Percentiles rank a stretch among this genome's conserved stretches.
These are phyloP conservation scores for Helichrysum umbraculigerum DNA, from an alignment of 129 eudicot genomes.

Conservation along the genomic window DNA sequence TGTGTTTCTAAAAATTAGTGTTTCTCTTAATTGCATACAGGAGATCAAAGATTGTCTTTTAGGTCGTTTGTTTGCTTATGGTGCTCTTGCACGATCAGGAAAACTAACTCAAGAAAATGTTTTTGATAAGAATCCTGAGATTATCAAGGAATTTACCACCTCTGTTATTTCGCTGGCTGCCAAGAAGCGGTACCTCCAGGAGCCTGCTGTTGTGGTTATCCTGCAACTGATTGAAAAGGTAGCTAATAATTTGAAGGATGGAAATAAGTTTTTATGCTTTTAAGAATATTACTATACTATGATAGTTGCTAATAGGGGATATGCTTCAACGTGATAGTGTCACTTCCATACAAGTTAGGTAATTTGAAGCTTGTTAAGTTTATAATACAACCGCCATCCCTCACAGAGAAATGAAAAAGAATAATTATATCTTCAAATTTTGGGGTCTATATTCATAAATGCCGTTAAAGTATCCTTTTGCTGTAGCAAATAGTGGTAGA, in stretches of 20 bases:
- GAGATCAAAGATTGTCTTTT: slow-evolving; percentile 84
- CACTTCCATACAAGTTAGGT: not conserved
- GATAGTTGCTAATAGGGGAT: not conserved
- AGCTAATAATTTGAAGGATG: slow-evolving; percentile 13
- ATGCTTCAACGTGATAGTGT: not conserved
- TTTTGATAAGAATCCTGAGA: slow-evolving; percentile 41
- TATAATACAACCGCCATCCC: no score
- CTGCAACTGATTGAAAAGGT: slow-evolving; percentile 82
- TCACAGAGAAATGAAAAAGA: not conserved
- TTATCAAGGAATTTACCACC: slow-evolving; percentile 60
- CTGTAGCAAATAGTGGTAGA: not conserved
- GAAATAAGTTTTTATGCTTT: not conserved
- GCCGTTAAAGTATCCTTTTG: not conserved
- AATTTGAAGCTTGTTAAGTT: not conserved
- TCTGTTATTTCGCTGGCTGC: slow-evolving; percentile 62
- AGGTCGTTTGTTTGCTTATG: slow-evolving; percentile 95
- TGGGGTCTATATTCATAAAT: not conserved
- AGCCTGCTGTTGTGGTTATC: slow-evolving; percentile 71
- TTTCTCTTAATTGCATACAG: slow-evolving; percentile 42
- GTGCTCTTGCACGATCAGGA: slow-evolving; percentile 90
- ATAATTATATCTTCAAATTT: not conserved
- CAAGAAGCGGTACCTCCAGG: slow-evolving; percentile 89
- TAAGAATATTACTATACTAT: not conserved
- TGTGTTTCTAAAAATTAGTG: not conserved
- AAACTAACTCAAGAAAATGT: slow-evolving; percentile 58